Percentiles rank a stretch among this genome's conserved stretches.
These are phyloP conservation scores for Dichotomocladium elegans DNA, from an alignment of 371 early-diverging fungal genomes.

Conservation along the genomic window DNA sequence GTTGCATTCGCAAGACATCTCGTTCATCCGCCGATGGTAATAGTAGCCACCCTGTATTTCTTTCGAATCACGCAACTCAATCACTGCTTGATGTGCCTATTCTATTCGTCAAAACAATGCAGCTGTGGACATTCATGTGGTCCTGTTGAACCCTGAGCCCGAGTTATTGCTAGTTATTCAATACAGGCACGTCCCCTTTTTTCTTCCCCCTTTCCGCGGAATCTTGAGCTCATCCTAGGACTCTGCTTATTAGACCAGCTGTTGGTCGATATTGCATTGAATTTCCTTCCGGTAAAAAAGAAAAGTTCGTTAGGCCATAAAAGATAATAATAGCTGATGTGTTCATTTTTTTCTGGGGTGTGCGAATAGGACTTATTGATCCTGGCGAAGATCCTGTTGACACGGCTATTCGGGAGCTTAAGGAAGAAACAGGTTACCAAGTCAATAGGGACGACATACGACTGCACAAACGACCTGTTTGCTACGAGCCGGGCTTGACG, in stretches of 20 bases:
- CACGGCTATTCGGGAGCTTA: constrained; percentile 55
- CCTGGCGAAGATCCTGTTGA: constrained; percentile 30
- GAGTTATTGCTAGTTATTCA: constrained; percentile 54
- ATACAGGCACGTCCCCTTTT: constrained; percentile 29
- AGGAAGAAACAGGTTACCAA: constrained; percentile 59
- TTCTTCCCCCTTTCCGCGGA: background rate
- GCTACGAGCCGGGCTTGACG: constrained; percentile 62
- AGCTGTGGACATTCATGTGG: constrained; percentile 53
- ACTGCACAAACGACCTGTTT: constrained; percentile 20
- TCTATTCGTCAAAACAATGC: too few relatives aligned
- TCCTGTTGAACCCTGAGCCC: constrained; percentile 33
- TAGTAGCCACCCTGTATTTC: background rate
- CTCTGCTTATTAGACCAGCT: constrained; percentile 41
- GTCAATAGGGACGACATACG: constrained; percentile 13
- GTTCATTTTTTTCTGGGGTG: background rate
- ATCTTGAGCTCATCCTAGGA: too few relatives aligned
- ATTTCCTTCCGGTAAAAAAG: constrained; percentile 54
- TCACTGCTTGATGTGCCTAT: too few relatives aligned
- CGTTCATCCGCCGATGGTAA: constrained; percentile 26
- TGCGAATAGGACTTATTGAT: constrained; percentile 49
- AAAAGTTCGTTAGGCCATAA: too few relatives aligned
- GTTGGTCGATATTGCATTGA: constrained; percentile 52
- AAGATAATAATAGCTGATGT: background rate
- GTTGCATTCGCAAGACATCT: constrained; percentile 24
- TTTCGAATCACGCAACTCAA: too few relatives aligned